Percentiles rank a stretch among this genome's conserved stretches.
Evolutionary conservation across 768 basidiomycete genomes (phyloP).

Genomic region (Trametes villosa): DNA sequence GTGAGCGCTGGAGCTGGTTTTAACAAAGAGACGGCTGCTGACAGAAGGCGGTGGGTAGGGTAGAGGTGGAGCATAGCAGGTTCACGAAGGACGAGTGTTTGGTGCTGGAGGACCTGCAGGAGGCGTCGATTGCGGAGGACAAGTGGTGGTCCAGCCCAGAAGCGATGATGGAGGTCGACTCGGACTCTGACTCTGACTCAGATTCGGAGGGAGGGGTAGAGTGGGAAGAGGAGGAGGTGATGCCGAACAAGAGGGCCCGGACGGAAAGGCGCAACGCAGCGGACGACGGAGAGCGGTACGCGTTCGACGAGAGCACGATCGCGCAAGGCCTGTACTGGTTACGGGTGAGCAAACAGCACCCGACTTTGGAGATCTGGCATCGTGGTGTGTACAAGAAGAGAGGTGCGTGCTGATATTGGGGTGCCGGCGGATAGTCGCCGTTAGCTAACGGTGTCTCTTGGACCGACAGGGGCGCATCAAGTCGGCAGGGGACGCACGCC

Average conservation of each 20-base stretch:
- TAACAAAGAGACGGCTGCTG: no score
- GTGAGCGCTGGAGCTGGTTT: background rate
- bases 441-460: no score
- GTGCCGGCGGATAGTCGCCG: no score
- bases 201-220: background rate
- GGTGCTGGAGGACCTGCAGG: conserved; percentile 6
- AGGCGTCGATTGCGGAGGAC: background rate
- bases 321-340: conserved; percentile 3
- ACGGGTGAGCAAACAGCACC: background rate
- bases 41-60: background rate
- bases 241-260: background rate
- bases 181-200: background rate
- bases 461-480: no score
- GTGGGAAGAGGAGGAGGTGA: background rate
- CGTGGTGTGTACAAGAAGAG: background rate
- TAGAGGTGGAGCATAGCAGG: conserved; percentile 10
- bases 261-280: background rate
- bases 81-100: conserved; percentile 15
- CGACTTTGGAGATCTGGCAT: background rate
- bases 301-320: background rate
- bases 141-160: background rate
- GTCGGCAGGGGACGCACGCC: no score
- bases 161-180: background rate
- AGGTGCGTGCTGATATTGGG: background rate
- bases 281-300: background rate